These are phyloP conservation scores for Botryotinia narcissicola DNA, from an alignment of 2,329 filamentous ascomycete genomes.

Conservation along the genomic window DNA sequence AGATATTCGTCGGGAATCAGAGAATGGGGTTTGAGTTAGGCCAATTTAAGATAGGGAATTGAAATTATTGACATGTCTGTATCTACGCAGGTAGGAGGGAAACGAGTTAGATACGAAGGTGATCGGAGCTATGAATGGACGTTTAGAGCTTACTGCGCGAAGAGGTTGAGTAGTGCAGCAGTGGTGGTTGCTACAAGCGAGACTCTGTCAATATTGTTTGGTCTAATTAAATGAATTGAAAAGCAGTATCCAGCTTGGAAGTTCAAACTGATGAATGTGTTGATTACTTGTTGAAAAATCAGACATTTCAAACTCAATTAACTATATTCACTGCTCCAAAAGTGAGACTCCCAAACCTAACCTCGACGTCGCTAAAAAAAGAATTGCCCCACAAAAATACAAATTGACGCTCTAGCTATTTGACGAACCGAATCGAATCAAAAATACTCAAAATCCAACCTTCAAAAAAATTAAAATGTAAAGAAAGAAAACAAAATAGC, in stretches of 20 bases:
- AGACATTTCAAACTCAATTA: background rate
- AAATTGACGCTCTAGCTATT: background rate
- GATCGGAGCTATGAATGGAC: background rate
- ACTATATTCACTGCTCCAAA: background rate
- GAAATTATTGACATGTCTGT: background rate
- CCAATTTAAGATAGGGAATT: background rate
- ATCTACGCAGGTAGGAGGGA: background rate
- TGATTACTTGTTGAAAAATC: background rate
- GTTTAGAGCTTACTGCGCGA: background rate
- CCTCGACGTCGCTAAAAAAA: background rate
- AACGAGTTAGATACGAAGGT: fast-evolving
- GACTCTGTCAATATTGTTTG: background rate
- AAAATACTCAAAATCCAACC: background rate
- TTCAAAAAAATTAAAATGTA: background rate
- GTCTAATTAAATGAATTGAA: background rate
- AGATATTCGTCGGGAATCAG: background rate
- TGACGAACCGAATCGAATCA: background rate
- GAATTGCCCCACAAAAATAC: background rate
- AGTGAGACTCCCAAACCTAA: background rate
- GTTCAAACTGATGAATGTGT: background rate
- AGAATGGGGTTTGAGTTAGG: background rate
- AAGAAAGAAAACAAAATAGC: background rate
- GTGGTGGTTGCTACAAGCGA: background rate
- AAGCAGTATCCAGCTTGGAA: no score
- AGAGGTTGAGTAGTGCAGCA: no score